Evolutionary conservation across 129 eudicot species (phyloP), one percentile per base, ranked within the genome.

Genomic region (Saussurea involucrata): DNA sequence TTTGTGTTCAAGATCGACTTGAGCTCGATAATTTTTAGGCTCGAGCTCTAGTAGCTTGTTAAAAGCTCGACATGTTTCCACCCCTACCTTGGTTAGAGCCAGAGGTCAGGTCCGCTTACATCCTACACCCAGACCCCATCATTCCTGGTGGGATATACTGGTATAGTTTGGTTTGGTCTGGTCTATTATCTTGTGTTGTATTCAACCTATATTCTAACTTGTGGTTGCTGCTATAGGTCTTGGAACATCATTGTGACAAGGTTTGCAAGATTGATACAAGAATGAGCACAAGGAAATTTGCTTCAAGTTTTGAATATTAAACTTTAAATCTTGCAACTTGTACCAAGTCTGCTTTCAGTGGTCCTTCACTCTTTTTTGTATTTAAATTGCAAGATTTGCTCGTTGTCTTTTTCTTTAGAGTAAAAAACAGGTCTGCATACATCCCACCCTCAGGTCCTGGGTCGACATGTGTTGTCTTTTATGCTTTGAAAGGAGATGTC

Each of bases 221-320:
- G 22, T 53, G 58, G 77, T 72, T 74, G 74, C 21, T 85, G 74
- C 24, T 81, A 85, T 85, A 85, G 88, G 88, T 61, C 20, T 81
- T 78, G 86, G 83, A 22, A 64, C 44, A 24, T 64, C 86, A 22
- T 85, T 85, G 83, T 85, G 88, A 85, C 86, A 37, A 49, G 60
- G 60, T 53, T 53, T 53, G 53, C 80, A 18, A 83, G 83, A 61
- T 24, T 36, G 69, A 63, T 42, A 46, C 74, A 63, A 32, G 78
- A 49, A 53, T 53, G 24, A n/a, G 61, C 61, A 53, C 7, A 4
- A 5, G 61, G 61, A 53, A 53, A n/a, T 53, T 53, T 53, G 61
- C 61, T 53, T 53, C 61, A 53, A 53, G 61, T 53, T 53, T 17
- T 53, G 61, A 53, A 53, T 53, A 53, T 53, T 53, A 53, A 53